Evolutionary conservation across 2,329 filamentous ascomycete genomes (phyloP).

Genomic region (Colletotrichum falcatum): DNA sequence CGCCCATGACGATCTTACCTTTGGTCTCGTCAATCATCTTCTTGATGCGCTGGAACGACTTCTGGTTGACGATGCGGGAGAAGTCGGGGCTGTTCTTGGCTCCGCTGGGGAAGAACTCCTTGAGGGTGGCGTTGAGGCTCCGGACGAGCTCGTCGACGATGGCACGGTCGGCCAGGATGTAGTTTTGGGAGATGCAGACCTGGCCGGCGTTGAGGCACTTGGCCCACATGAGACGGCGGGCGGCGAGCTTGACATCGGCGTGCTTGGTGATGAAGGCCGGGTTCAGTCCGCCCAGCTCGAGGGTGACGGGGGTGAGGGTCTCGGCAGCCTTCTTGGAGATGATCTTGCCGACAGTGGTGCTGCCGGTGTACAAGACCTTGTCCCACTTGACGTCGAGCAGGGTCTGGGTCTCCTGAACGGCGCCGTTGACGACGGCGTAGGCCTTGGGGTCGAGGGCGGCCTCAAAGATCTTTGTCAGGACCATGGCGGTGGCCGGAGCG

Average conservation of each 20-base stretch:
- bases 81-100: conserved; percentile 83
- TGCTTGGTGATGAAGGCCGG: conserved; percentile 91
- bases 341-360: conserved; percentile 82
- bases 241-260: conserved; percentile 83
- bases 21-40: conserved; percentile 87
- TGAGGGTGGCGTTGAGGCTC: conserved; percentile 77
- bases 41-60: conserved; percentile 86
- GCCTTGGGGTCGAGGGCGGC: conserved; percentile 80
- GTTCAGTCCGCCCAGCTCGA: conserved; percentile 93
- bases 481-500: conserved; percentile 79
- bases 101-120: conserved; percentile 87
- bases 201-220: conserved; percentile 91
- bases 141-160: conserved; percentile 79
- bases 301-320: conserved; percentile 85
- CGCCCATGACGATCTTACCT: conserved; percentile 89
- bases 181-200: conserved; percentile 93
- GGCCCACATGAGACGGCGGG: conserved; percentile 87
- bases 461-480: conserved; percentile 83
- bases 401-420: conserved; percentile 81
- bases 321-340: conserved; percentile 91
- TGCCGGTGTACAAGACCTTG: conserved; percentile 98
- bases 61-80: conserved; percentile 82
- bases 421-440: conserved; percentile 85
- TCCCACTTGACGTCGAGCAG: conserved; percentile 93
- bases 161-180: conserved; percentile 83